phyloP scores from a whole-genome alignment of 1,139 yeast genomes.

The Yamadazyma blattariae region DNA sequence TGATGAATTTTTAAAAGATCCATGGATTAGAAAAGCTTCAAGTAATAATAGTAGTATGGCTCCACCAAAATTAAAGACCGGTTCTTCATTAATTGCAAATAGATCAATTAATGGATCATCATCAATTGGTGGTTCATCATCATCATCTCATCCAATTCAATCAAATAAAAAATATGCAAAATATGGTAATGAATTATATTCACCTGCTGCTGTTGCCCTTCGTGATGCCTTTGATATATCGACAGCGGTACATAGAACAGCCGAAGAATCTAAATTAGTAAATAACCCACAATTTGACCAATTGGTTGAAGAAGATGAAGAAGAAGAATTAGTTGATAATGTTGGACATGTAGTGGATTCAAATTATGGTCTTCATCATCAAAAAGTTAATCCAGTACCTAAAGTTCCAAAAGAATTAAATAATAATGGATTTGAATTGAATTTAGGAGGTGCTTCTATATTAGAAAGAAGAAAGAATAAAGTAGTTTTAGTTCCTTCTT shows the following conservation, averaged over 20 bases:
- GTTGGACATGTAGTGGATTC: constrained; percentile 23
- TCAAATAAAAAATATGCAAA: constrained; percentile 21
- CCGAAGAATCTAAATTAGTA: constrained; percentile 69
- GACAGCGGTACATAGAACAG: constrained; percentile 90
- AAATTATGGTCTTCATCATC: constrained; percentile 5
- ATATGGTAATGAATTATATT: constrained; percentile 40
- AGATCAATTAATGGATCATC: no score
- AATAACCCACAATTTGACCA: constrained; percentile 22
- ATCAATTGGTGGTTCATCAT: neutral
- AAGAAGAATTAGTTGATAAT: constrained; percentile 17
- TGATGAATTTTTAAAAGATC: constrained; percentile 75
- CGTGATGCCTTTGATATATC: constrained; percentile 95
- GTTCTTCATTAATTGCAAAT: neutral
- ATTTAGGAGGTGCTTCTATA: constrained; percentile 76
- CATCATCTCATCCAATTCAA: constrained; percentile 25
- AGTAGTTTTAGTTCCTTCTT: constrained; percentile 11
- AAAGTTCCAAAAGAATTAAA: constrained; percentile 17
- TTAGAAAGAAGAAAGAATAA: constrained; percentile 64
- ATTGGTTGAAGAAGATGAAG: constrained; percentile 37
- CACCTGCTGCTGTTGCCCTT: constrained; percentile 90
- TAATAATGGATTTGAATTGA: constrained; percentile 56
- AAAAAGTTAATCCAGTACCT: constrained; percentile 9
- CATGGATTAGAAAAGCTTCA: constrained; percentile 55
- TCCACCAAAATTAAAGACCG: constrained; percentile 6
- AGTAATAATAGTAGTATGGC: constrained; percentile 11